A percentile compares a stretch with the other conserved stretches of the same genome.
Conservation (phyloP, 805 yeast species). For the Candida endomychidarum region DNA sequence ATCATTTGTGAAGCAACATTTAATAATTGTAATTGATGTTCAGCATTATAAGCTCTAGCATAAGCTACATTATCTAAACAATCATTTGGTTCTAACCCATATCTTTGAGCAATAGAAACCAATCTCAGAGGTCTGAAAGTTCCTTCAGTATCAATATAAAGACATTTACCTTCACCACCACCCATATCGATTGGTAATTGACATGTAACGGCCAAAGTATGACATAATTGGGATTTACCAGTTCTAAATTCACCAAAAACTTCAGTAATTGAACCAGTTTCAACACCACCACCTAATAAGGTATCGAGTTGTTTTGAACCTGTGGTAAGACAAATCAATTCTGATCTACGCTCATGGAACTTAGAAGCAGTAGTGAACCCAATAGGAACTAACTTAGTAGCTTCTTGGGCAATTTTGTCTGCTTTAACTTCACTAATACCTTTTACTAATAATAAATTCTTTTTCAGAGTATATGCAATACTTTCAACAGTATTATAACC, state of each 20-base stretch:
- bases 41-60: constrained; percentile 96
- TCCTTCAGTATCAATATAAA: constrained; percentile 95
- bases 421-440: constrained; percentile 97
- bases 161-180: constrained; percentile 97
- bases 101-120: constrained; percentile 86
- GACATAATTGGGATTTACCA: constrained; percentile 96
- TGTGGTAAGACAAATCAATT: constrained; percentile 88
- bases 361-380: constrained; percentile 98
- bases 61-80: constrained; percentile 97
- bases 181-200: constrained; percentile 96
- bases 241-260: constrained; percentile 97
- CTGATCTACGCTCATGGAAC: constrained; percentile 85
- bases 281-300: constrained; percentile 92
- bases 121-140: constrained; percentile 92
- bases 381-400: constrained; percentile 85
- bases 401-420: constrained; percentile 77
- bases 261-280: constrained; percentile 96
- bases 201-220: constrained; percentile 94
- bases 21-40: constrained; percentile 84
- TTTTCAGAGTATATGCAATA: constrained; percentile 89
- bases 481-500: constrained; percentile 91
- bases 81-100: constrained; percentile 88
- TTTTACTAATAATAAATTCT: constrained; percentile 70
- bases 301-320: constrained; percentile 95
- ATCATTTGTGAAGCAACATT: constrained; percentile 93